Evolutionary conservation across 2,329 filamentous ascomycete species (phyloP).

Genomic region (Xylaria sp.): DNA sequence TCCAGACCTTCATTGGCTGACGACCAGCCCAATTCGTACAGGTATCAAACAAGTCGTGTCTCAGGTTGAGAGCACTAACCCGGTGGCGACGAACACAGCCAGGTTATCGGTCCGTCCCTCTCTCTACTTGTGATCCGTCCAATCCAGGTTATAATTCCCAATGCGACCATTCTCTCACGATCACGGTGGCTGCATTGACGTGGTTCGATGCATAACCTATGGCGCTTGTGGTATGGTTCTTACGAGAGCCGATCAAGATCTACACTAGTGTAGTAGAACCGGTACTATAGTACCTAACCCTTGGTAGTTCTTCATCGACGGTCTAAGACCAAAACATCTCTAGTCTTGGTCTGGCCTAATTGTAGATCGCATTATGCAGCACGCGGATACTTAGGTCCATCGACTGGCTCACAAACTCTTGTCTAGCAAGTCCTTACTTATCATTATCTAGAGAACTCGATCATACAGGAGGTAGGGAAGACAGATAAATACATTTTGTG

Average conservation of each 20-base stretch:
- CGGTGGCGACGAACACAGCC: constrained; percentile 14
- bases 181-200: constrained; percentile 1
- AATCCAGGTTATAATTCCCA: background rate
- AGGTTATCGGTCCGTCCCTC: constrained; percentile 21
- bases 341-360: constrained; percentile 7
- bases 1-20: constrained; percentile 27
- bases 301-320: constrained; percentile 7
- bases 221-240: background rate
- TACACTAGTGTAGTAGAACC: background rate
- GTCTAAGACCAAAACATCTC: background rate
- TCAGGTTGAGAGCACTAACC: constrained; percentile 32
- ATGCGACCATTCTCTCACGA: background rate
- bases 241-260: constrained; percentile 10
- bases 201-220: constrained; percentile 8
- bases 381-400: background rate
- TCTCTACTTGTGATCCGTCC: background rate
- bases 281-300: background rate
- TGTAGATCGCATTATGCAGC: constrained; percentile 11
- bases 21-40: constrained; percentile 31
- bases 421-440: constrained; percentile 7
- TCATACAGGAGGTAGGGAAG: constrained; percentile 1
- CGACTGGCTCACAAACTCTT: background rate
- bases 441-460: background rate
- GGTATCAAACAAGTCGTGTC: constrained; percentile 37
- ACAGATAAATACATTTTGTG: constrained; percentile 10